Evolutionary conservation across 768 basidiomycete genomes (phyloP).

Genomic region (Saitozyma podzolica): DNA sequence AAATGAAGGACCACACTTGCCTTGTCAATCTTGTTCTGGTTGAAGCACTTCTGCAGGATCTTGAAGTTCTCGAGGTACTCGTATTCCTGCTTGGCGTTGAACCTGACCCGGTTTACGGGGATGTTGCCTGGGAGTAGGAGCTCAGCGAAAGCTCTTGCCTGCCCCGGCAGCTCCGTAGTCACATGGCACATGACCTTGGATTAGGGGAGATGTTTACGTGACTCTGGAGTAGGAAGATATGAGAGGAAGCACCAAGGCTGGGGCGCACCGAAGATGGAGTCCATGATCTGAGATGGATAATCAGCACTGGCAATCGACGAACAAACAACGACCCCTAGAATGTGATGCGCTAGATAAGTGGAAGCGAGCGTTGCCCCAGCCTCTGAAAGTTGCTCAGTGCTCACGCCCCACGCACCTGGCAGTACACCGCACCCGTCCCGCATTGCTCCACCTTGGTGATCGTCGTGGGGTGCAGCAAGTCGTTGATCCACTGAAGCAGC

Average conservation of each 20-base stretch:
- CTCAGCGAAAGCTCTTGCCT: neutral
- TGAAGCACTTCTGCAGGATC: slow-evolving; percentile 89
- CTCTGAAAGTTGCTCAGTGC: neutral
- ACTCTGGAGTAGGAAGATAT: too few species aligned
- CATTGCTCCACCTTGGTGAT: slow-evolving; percentile 87
- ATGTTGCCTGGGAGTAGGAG: slow-evolving; percentile 65
- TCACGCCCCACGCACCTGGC: slow-evolving; percentile 60
- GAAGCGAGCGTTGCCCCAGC: slow-evolving; percentile 2
- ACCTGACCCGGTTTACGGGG: slow-evolving; percentile 89
- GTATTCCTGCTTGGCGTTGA: slow-evolving; percentile 90
- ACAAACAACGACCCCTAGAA: too few species aligned
- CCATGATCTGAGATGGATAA: slow-evolving; percentile 60
- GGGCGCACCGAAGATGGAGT: slow-evolving; percentile 83
- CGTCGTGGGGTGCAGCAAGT: slow-evolving; percentile 65
- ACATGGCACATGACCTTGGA: too few species aligned
- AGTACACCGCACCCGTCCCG: slow-evolving; percentile 80
- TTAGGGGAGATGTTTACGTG: too few species aligned
- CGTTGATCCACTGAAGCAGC: slow-evolving; percentile 85
- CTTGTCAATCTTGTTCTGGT: slow-evolving; percentile 91
- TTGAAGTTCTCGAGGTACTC: slow-evolving; percentile 95
- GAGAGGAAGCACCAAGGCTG: neutral
- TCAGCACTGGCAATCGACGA: too few species aligned
- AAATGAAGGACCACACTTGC: slow-evolving; percentile 55
- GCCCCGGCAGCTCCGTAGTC: too few species aligned
- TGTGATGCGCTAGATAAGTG: too few species aligned